Evolutionary conservation across 1,139 yeast species (phyloP).

Genomic region (Pichia sp.): DNA sequence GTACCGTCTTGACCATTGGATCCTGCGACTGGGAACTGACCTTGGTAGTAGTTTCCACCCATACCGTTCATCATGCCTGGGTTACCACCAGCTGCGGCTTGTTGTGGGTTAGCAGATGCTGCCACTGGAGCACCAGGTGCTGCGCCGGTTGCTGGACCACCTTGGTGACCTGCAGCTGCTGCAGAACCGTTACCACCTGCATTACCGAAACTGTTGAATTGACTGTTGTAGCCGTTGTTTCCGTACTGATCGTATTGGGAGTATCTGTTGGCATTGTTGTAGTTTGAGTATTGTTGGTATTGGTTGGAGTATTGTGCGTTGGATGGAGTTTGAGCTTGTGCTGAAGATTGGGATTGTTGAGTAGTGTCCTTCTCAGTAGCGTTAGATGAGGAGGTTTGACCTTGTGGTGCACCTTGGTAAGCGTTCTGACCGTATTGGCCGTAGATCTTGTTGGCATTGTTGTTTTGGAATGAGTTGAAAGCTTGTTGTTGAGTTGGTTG

Average conservation of each 20-base stretch:
- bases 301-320: slow-evolving; percentile 3
- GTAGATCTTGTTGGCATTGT: slow-evolving; percentile 22
- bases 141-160: no score
- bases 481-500: slow-evolving; percentile 15
- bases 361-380: slow-evolving; percentile 8
- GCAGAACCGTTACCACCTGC: slow-evolving; percentile 3
- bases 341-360: slow-evolving; percentile 7
- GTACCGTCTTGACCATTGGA: no score
- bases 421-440: slow-evolving; percentile 21
- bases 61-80: slow-evolving; percentile 4
- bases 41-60: slow-evolving; percentile 2
- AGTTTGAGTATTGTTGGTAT: no score
- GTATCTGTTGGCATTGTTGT: no score
- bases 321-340: slow-evolving; percentile 8
- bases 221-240: no score
- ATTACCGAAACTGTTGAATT: no score
- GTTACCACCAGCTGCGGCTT: slow-evolving; percentile 1
- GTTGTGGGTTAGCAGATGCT: neutral
- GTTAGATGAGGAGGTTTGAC: slow-evolving; percentile 5
- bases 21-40: no score
- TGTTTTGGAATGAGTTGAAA: slow-evolving; percentile 17
- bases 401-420: slow-evolving; percentile 5
- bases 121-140: slow-evolving; percentile 2
- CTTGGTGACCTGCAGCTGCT: no score
- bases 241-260: slow-evolving; percentile 10